Evolutionary conservation across 805 yeast species (phyloP), one percentile per base, ranked within the genome.

Genomic region (Candida chauliodis): DNA sequence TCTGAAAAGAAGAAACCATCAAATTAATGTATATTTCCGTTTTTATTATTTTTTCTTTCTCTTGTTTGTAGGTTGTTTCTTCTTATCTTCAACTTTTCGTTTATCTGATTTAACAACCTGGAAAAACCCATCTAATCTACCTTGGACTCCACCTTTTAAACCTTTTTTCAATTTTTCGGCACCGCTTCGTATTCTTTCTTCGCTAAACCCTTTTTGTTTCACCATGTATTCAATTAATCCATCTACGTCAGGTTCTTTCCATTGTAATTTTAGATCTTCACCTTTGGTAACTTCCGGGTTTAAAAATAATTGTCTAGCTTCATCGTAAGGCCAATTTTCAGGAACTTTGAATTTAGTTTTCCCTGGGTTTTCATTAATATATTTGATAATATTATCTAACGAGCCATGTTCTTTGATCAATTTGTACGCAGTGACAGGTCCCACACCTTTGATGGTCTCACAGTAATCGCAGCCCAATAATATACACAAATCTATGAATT

Each of bases 391-490:
- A 26, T 81, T 81, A 44, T 91, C 98, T 34, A 93, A 70, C 0
- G 84, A 71, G 1, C 84, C 81, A 58, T 87, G 89, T 53, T 91
- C 96, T 55, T 81, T 83, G 45, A 93, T 87, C 44, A 93, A 71
- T 54, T 93, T 91, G 46, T 76, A 70, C 0, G 97, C 99, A 1
- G 96, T 91, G 2, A 85, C 93, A 1, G 98, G 98, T 7, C 99
- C 99, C 44, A 93, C 82, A 17, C 99, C 99, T 51, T 79, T 79
- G 42, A 93, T 90, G 3, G 96, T 85, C 47, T 91, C 97, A 64
- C 96, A 88, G 61, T 93, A 93, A 66, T 93, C 99, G 62, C 99
- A 93, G 1, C 99, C 99, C 33, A 93, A 66, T 52, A 93, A 69
- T 29, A 93, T 91, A 66, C 99, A 90, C 50, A 93, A 63, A 58